A percentile compares a stretch with the other conserved stretches of the same genome.
Evolutionary conservation across 2,329 filamentous ascomycete genomes (phyloP).

Genomic region (Lecanicillium sp.): DNA sequence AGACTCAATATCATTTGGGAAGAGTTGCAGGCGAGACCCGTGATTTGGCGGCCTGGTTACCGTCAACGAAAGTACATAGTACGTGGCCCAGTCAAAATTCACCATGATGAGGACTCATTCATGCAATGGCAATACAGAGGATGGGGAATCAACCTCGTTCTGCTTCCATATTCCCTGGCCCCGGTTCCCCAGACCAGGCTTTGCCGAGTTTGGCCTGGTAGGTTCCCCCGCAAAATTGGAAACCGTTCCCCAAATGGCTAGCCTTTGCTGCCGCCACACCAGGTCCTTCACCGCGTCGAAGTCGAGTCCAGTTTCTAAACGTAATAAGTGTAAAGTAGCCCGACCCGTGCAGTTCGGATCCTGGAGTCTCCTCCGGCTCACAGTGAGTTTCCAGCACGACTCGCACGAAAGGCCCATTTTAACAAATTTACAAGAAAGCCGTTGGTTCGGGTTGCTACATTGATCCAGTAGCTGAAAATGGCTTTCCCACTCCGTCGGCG

Average conservation of each 20-base stretch:
- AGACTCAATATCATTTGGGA: background rate
- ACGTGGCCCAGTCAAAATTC: no score
- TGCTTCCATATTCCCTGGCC: background rate
- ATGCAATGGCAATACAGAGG: background rate
- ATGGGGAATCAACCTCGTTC: background rate
- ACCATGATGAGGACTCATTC: background rate
- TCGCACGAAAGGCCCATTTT: no score
- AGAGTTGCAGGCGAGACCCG: background rate
- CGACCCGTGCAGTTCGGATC: background rate
- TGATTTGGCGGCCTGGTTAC: background rate
- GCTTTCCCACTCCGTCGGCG: no score
- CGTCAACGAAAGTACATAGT: no score
- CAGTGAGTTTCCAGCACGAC: no score
- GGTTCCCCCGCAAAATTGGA: conserved; percentile 5
- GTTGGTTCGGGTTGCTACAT: no score
- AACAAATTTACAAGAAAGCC: background rate
- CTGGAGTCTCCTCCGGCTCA: no score
- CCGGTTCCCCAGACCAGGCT: background rate
- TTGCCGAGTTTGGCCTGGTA: conserved; percentile 4
- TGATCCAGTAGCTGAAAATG: no score
- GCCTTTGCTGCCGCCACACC: no score
- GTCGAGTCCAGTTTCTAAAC: conserved; percentile 1
- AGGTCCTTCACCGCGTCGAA: conserved; percentile 4
- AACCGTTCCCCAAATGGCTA: background rate
- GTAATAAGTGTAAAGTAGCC: background rate